phyloP scores from a whole-genome alignment of 208 protist genomes.

The Crithidia expoeki region DNA sequence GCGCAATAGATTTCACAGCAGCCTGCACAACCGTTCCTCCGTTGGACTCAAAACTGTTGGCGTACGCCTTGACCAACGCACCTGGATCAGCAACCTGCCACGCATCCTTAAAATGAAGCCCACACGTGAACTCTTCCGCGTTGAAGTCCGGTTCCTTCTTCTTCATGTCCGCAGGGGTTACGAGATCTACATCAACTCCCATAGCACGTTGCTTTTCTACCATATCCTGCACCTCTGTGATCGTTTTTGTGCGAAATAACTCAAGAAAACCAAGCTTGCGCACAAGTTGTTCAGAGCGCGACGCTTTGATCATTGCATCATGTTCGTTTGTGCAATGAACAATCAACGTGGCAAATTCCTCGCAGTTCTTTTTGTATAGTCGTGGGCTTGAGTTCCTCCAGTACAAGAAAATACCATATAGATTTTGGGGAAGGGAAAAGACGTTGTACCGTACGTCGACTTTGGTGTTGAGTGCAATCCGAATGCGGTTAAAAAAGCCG shows the following conservation, averaged over 20 bases:
- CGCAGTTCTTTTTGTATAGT: conserved; percentile 20
- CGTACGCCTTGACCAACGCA: conserved; percentile 25
- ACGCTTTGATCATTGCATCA: conserved; percentile 14
- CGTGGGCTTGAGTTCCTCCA: conserved; percentile 14
- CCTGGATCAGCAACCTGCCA: conserved; percentile 25
- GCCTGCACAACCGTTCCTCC: conserved; percentile 21
- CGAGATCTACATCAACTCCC: conserved; percentile 10
- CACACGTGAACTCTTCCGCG: conserved; percentile 8
- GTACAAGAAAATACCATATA: conserved; percentile 26
- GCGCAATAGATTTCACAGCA: conserved; percentile 13
- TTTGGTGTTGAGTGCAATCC: conserved; percentile 23
- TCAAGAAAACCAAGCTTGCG: conserved; percentile 27
- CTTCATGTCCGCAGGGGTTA: conserved; percentile 7
- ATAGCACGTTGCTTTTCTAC: conserved; percentile 6
- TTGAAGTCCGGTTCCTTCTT: conserved; percentile 22
- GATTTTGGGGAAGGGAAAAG: conserved; percentile 11
- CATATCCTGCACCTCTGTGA: not conserved
- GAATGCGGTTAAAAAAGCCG: conserved; percentile 20
- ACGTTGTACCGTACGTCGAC: conserved; percentile 29
- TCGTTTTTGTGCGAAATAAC: conserved; percentile 21
- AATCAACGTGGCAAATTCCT: conserved; percentile 21
- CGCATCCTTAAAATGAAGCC: conserved; percentile 27
- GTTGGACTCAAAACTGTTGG: conserved; percentile 11
- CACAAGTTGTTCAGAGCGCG: conserved; percentile 26
- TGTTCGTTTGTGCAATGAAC: conserved; percentile 28